A percentile compares a stretch with the other conserved stretches of the same genome.
These are phyloP conservation scores for Volvox carteri DNA, from an alignment of 163 green algal species.

Conservation along the genomic window DNA sequence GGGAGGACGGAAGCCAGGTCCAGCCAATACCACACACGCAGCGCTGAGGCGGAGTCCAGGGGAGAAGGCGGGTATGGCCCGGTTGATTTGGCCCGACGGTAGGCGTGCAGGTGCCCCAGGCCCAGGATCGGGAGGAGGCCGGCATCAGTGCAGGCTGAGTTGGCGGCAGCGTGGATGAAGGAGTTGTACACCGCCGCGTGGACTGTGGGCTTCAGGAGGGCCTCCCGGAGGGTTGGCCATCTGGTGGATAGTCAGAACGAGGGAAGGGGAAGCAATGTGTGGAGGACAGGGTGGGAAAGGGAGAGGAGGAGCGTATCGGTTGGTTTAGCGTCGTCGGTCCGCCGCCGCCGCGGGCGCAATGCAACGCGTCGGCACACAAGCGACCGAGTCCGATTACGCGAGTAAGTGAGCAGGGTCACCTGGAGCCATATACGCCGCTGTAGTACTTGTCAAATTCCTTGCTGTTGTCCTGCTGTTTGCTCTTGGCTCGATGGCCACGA, in stretches of 20 bases:
- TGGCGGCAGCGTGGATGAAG: neutral
- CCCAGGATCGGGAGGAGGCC: neutral
- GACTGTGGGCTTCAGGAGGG: slow-evolving; percentile 33
- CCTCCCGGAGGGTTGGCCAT: slow-evolving; percentile 16
- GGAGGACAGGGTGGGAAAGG: neutral
- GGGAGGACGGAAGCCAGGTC: slow-evolving; percentile 73
- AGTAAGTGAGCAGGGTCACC: neutral
- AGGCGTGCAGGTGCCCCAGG: neutral
- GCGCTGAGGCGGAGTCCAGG: neutral
- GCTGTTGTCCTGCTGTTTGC: slow-evolving; percentile 20
- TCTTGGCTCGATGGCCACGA: slow-evolving; percentile 35
- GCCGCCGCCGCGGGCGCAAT: neutral
- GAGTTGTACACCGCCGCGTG: neutral
- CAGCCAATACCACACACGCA: slow-evolving; percentile 69
- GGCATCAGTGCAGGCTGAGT: neutral
- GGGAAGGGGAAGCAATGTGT: too few relatives aligned
- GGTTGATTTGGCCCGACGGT: neutral
- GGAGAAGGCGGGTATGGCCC: slow-evolving; percentile 15
- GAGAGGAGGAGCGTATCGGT: neutral
- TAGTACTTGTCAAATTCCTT: slow-evolving; percentile 40
- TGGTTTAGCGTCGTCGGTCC: neutral
- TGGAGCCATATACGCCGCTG: slow-evolving; percentile 2
- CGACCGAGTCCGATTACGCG: too few relatives aligned
- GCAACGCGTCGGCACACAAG: neutral
- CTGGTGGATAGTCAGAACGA: too few relatives aligned